Conservation (phyloP, 345 rosid species). For the Boechera divaricarpa region DNA sequence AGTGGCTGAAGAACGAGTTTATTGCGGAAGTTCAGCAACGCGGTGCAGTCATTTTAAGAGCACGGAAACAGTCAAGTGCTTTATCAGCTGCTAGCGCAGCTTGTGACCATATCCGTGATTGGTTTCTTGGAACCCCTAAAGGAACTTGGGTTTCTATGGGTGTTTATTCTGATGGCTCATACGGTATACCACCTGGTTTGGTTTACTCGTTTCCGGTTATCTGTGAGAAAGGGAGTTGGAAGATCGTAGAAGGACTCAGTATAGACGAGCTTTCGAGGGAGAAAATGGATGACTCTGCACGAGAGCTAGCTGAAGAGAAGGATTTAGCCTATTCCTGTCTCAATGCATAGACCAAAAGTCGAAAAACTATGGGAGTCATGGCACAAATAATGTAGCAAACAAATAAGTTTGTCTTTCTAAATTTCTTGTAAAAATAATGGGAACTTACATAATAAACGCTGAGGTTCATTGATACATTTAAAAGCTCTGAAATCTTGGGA, state of each 20-base stretch:
- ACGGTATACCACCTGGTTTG: slow-evolving; percentile 69
- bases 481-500: background rate
- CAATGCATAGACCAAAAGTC: slow-evolving; percentile 32
- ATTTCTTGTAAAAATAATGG: slow-evolving; percentile 16
- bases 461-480: slow-evolving; percentile 29
- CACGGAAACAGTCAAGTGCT: slow-evolving; percentile 75
- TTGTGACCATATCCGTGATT: slow-evolving; percentile 85
- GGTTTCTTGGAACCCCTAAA: slow-evolving; percentile 89
- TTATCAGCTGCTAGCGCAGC: slow-evolving; percentile 86
- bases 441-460: slow-evolving; percentile 35
- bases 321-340: slow-evolving; percentile 65
- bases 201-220: slow-evolving; percentile 84
- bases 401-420: slow-evolving; percentile 30
- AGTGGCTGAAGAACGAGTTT: slow-evolving; percentile 74
- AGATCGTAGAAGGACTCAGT: slow-evolving; percentile 67
- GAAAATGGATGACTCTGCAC: slow-evolving; percentile 78
- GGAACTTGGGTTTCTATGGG: slow-evolving; percentile 95
- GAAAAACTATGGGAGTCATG: background rate
- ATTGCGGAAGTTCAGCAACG: slow-evolving; percentile 69
- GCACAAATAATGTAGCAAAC: slow-evolving; percentile 27
- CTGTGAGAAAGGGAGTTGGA: slow-evolving; percentile 80
- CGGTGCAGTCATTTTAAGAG: slow-evolving; percentile 69
- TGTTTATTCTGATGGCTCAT: slow-evolving; percentile 91
- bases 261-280: slow-evolving; percentile 72
- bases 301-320: slow-evolving; percentile 83